Evolutionary conservation across 2,329 filamentous ascomycete species (phyloP).

Genomic region (Aspergillus carbonarius): DNA sequence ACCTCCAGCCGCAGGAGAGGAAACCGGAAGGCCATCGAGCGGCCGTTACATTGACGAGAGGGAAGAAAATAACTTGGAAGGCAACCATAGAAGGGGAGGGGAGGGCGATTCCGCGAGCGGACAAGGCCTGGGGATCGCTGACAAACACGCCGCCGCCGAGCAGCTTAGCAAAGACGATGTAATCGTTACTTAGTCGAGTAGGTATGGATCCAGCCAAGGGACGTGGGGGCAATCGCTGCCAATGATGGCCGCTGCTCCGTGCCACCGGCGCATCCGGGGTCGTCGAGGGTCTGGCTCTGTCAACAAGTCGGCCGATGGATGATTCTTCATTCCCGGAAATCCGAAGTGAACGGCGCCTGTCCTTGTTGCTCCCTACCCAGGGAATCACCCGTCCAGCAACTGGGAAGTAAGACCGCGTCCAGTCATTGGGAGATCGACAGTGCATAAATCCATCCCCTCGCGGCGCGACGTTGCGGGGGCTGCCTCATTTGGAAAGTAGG

Average conservation of each 20-base stretch:
- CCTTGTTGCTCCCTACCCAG: not conserved
- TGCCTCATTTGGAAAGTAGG: slow-evolving; percentile 17
- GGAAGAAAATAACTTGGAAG: slow-evolving; percentile 1
- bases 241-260: slow-evolving; percentile 1
- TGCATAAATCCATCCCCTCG: not conserved
- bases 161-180: slow-evolving; percentile 2
- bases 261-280: slow-evolving; percentile 1
- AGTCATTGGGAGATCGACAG: not conserved
- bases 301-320: too few relatives aligned
- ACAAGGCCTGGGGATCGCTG: slow-evolving; percentile 26
- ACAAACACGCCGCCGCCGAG: slow-evolving; percentile 25
- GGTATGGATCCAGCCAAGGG: not conserved
- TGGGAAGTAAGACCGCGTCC: too few relatives aligned
- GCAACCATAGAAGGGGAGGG: slow-evolving; percentile 4
- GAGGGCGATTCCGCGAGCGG: slow-evolving; percentile 19
- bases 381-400: too few relatives aligned
- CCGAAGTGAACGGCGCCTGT: not conserved
- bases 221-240: not conserved
- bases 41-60: slow-evolving; percentile 12
- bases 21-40: slow-evolving; percentile 25
- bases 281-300: not conserved
- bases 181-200: not conserved
- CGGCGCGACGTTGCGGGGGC: slow-evolving; percentile 3
- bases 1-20: slow-evolving; percentile 20
- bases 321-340: too few relatives aligned